Conservation (phyloP, 257 asterid species). For the Solanum verrucosum region DNA sequence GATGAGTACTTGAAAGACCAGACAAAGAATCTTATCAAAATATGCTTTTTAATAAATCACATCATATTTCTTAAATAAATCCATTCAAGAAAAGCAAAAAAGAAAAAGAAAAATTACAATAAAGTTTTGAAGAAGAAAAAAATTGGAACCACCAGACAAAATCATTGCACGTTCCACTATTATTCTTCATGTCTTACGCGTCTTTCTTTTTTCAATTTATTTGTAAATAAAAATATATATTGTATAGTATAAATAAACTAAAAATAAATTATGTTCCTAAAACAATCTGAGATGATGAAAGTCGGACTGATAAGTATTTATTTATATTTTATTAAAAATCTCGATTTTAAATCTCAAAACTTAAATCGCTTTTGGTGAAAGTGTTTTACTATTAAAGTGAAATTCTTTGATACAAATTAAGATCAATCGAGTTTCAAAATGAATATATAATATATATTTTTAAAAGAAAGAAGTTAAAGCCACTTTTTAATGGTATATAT, state of each 20-base stretch:
- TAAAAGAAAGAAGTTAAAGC: neutral
- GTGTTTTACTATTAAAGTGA: neutral
- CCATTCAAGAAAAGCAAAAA: neutral
- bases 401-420: neutral
- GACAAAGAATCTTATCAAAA: conserved; percentile 4
- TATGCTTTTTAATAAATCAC: conserved; percentile 2
- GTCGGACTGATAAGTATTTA: neutral
- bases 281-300: neutral
- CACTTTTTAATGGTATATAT: neutral
- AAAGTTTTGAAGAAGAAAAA: neutral
- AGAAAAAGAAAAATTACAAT: neutral
- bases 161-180: neutral
- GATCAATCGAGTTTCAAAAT: neutral
- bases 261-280: neutral
- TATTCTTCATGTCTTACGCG: neutral
- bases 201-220: neutral
- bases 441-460: neutral
- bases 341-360: neutral
- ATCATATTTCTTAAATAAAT: neutral
- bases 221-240: neutral
- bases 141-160: neutral
- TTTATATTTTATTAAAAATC: neutral
- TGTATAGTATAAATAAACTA: neutral
- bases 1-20: neutral
- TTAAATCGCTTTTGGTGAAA: neutral